These are phyloP conservation scores for Quercus variabilis DNA, from an alignment of 306 rosid genomes.

Conservation along the genomic window DNA sequence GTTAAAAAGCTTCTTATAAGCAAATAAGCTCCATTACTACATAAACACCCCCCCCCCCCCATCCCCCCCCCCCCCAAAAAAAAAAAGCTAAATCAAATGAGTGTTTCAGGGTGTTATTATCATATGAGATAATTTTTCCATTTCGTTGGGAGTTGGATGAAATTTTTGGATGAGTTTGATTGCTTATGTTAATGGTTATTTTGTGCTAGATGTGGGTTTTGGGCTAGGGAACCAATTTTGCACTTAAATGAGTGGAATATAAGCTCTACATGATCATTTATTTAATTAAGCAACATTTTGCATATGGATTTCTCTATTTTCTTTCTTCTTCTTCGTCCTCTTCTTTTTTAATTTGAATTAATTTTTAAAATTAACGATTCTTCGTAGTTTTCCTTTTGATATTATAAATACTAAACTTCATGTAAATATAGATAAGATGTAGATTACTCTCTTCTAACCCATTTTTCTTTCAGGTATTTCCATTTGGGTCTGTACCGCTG, in stretches of 20 bases:
- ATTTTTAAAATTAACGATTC: too few species aligned
- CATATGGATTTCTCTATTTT: background rate
- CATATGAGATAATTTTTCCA: background rate
- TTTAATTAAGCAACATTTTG: background rate
- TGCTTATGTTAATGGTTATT: background rate
- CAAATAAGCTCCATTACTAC: too few species aligned
- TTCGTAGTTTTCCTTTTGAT: too few species aligned
- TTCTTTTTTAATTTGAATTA: too few species aligned
- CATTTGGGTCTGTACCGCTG: background rate
- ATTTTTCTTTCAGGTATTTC: background rate
- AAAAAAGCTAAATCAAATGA: too few species aligned
- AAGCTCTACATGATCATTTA: background rate
- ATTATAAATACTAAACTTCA: background rate
- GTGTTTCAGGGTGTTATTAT: background rate
- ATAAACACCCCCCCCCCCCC: too few species aligned
- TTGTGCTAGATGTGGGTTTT: background rate
- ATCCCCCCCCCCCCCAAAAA: too few species aligned
- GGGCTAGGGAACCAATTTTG: background rate
- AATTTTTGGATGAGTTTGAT: background rate
- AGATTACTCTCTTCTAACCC: background rate
- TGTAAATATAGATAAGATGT: background rate
- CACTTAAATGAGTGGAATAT: background rate
- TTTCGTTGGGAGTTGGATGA: background rate
- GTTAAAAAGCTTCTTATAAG: too few species aligned
- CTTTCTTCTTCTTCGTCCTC: background rate